Evolutionary conservation across 2,329 filamentous ascomycete species (phyloP).

Genomic region (Aspergillus sp.): DNA sequence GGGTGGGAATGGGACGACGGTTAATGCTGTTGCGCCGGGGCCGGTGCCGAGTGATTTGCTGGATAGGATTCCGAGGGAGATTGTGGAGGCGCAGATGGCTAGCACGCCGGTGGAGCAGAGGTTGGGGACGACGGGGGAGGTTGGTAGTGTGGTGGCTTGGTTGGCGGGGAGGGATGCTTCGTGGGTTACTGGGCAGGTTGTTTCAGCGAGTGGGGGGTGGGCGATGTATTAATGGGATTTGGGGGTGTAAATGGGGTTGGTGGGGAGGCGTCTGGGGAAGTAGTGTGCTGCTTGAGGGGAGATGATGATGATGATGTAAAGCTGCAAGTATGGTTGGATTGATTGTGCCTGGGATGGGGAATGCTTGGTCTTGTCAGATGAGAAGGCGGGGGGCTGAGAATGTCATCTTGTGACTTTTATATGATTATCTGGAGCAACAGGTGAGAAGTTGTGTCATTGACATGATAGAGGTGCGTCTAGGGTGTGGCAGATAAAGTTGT

Average conservation of each 20-base stretch:
- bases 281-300: neutral
- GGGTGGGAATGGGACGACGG: slow-evolving; percentile 58
- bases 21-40: slow-evolving; percentile 63
- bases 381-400: too few relatives aligned
- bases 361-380: too few relatives aligned
- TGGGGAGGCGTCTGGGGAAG: neutral
- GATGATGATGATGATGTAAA: too few relatives aligned
- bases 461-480: too few relatives aligned
- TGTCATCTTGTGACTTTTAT: too few relatives aligned
- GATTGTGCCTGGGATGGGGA: too few relatives aligned
- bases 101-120: slow-evolving; percentile 8
- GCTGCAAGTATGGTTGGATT: too few relatives aligned
- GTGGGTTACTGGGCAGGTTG: slow-evolving; percentile 8
- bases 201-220: neutral
- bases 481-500: too few relatives aligned
- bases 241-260: neutral
- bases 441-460: too few relatives aligned
- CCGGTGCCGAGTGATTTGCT: slow-evolving; percentile 62
- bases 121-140: slow-evolving; percentile 1
- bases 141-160: slow-evolving; percentile 8
- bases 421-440: too few relatives aligned
- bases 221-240: slow-evolving; percentile 9
- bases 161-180: neutral
- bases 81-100: slow-evolving; percentile 54
- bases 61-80: slow-evolving; percentile 47